Conservation (phyloP, 768 basidiomycete species). For the Termitomyces sp. region DNA sequence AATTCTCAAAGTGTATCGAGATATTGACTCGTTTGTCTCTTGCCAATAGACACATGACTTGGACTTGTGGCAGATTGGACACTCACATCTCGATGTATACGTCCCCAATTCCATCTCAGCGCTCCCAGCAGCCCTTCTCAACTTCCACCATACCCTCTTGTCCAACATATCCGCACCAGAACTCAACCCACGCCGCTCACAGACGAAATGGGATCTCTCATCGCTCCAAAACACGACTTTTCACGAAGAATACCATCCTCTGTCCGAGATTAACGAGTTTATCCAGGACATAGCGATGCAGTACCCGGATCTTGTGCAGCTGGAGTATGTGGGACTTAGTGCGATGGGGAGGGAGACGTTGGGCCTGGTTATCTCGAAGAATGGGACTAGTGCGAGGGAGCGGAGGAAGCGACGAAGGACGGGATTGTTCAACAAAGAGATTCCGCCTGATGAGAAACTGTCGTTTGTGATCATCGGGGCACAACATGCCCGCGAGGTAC, state of each 20-base stretch:
- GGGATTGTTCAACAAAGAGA: constrained; percentile 13
- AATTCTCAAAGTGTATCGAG: background rate
- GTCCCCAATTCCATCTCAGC: background rate
- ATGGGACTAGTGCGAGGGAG: constrained; percentile 6
- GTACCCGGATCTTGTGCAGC: constrained; percentile 41
- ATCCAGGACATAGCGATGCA: constrained; percentile 40
- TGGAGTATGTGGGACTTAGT: constrained; percentile 53
- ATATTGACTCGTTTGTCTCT: background rate
- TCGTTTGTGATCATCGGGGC: constrained; percentile 25
- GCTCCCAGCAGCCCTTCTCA: constrained; percentile 13
- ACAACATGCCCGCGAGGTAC: constrained; percentile 73
- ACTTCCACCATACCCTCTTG: constrained; percentile 7
- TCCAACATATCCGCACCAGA: constrained; percentile 13
- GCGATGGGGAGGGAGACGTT: constrained; percentile 58
- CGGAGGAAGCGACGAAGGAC: background rate
- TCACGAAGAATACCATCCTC: constrained; percentile 50
- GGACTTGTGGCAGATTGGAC: constrained; percentile 50
- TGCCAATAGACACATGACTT: constrained; percentile 34
- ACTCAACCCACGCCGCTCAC: constrained; percentile 1
- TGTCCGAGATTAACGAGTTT: constrained; percentile 51
- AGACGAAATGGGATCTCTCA: constrained; percentile 28
- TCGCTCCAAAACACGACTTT: constrained; percentile 35
- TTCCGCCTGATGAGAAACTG: background rate
- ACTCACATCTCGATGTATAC: constrained; percentile 48
- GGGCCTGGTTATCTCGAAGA: constrained; percentile 45